A percentile compares a stretch with the other conserved stretches of the same genome.
phyloP scores from a whole-genome alignment of 208 protist genomes.

The Porcisia deanei region DNA sequence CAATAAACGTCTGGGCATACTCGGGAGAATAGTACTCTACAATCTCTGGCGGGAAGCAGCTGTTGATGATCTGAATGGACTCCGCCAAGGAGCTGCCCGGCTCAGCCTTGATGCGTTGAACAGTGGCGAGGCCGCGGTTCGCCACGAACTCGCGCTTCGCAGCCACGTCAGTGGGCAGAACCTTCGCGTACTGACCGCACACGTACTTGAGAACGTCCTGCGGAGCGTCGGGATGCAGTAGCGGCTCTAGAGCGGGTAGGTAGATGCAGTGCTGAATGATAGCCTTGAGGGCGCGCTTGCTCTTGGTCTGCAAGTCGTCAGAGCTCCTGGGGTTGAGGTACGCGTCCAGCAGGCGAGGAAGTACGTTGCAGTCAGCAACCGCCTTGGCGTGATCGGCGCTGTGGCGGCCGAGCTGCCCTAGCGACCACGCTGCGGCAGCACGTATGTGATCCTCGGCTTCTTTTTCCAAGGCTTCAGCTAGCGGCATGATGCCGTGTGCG shows the following conservation, averaged over 20 bases:
- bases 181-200: conserved; percentile 98
- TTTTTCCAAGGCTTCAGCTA: conserved; percentile 92
- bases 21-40: conserved; percentile 98
- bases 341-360: conserved; percentile 93
- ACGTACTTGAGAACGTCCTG: conserved; percentile 97
- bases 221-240: conserved; percentile 94
- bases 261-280: conserved; percentile 97
- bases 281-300: conserved; percentile 95
- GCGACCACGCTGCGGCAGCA: conserved; percentile 93
- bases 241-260: conserved; percentile 95
- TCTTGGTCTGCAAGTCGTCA: conserved; percentile 96
- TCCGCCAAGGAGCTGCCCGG: conserved; percentile 94
- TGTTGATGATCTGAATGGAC: conserved; percentile 97
- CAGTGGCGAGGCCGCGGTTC: conserved; percentile 90
- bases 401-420: conserved; percentile 97
- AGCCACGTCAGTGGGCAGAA: conserved; percentile 97
- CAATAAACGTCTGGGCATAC: conserved; percentile 94
- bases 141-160: conserved; percentile 97
- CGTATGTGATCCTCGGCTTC: conserved; percentile 96
- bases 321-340: conserved; percentile 90
- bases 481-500: conserved; percentile 90
- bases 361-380: conserved; percentile 95
- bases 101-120: conserved; percentile 97
- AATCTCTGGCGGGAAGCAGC: conserved; percentile 98
- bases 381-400: conserved; percentile 97